Evolutionary conservation across 108 stramenopile species (phyloP).

Genomic region (Fragilaria crotonensis): DNA sequence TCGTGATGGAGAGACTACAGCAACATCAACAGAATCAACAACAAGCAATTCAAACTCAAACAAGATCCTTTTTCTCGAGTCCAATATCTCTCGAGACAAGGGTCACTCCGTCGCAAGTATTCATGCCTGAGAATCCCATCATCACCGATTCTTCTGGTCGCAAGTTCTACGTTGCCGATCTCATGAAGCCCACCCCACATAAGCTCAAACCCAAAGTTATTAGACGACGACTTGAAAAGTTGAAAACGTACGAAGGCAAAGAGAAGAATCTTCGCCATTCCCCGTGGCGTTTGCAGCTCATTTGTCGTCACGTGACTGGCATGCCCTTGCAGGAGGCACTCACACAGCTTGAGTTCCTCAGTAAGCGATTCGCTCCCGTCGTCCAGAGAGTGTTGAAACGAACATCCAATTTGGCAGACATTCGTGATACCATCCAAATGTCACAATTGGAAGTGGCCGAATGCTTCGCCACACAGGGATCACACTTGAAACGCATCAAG

Average conservation of each 20-base stretch:
- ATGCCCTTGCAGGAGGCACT: constrained; percentile 72
- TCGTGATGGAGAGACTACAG: no score
- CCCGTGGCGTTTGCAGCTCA: constrained; percentile 69
- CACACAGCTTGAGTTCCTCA: constrained; percentile 64
- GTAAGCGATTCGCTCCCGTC: constrained; percentile 53
- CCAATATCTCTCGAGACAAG: neutral
- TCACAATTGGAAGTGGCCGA: constrained; percentile 80
- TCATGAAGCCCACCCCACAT: neutral
- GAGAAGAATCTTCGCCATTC: constrained; percentile 64
- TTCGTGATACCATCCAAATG: constrained; percentile 55
- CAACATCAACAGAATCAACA: neutral
- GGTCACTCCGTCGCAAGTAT: neutral
- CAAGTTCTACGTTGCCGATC: neutral
- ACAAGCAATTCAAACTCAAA: neutral
- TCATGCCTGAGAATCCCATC: neutral
- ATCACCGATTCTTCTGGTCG: neutral
- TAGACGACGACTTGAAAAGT: constrained; percentile 33
- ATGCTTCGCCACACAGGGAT: constrained; percentile 72
- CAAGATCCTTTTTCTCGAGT: no score
- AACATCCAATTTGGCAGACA: constrained; percentile 68
- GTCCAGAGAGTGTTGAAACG: constrained; percentile 61
- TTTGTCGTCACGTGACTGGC: constrained; percentile 70
- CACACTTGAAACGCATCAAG: constrained; percentile 66
- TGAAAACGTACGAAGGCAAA: constrained; percentile 54
- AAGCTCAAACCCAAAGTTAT: constrained; percentile 75